Evolutionary conservation across 441 rosid genomes (phyloP).

Genomic region (Adansonia rubrostipa): DNA sequence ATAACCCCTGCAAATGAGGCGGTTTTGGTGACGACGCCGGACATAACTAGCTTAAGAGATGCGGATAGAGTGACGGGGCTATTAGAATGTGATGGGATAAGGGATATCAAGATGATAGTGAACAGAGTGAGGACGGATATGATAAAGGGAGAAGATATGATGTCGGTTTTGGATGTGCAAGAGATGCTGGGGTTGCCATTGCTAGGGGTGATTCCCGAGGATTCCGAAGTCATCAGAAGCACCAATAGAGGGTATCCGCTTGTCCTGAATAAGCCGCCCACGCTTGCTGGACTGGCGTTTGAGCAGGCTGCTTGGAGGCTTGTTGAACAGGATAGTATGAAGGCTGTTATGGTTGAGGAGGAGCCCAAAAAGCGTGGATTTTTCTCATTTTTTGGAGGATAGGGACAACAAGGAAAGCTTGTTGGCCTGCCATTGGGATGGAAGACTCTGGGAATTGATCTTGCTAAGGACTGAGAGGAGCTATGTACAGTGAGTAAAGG

Average conservation of each 20-base stretch:
- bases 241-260: slow-evolving; percentile 90
- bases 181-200: slow-evolving; percentile 88
- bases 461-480: slow-evolving; percentile 3
- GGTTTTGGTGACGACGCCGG: slow-evolving; percentile 84
- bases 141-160: slow-evolving; percentile 98
- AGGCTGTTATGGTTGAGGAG: slow-evolving; percentile 93
- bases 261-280: slow-evolving; percentile 87
- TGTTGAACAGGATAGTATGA: slow-evolving; percentile 94
- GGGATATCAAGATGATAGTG: slow-evolving; percentile 94
- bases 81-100: slow-evolving; percentile 85
- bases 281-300: slow-evolving; percentile 90
- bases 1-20: slow-evolving; percentile 97
- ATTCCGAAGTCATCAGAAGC: slow-evolving; percentile 90
- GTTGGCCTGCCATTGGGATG: too few species aligned
- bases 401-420: not conserved
- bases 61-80: slow-evolving; percentile 89
- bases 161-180: slow-evolving; percentile 96
- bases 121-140: slow-evolving; percentile 90
- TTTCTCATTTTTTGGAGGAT: slow-evolving; percentile 87
- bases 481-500: slow-evolving; percentile 42
- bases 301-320: slow-evolving; percentile 99
- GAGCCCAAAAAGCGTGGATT: slow-evolving; percentile 89
- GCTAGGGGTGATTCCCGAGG: slow-evolving; percentile 89
- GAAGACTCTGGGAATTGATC: not conserved
- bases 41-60: slow-evolving; percentile 81